Conservation (phyloP, 148 eudicot species). For the Fagopyrum tataricum region DNA sequence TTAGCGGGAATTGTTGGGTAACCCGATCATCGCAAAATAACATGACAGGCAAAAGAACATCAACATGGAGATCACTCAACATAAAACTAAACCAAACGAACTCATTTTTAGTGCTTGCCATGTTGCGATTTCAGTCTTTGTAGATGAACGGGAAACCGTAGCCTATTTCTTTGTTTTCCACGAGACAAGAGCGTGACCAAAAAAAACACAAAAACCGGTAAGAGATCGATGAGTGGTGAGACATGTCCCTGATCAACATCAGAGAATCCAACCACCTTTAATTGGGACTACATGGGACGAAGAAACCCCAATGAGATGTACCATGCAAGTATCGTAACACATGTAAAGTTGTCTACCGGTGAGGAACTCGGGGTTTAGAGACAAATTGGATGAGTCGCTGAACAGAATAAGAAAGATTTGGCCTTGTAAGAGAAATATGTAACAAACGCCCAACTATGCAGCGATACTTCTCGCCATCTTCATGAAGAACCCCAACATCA, state of each 20-base stretch:
- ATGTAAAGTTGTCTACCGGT: background rate
- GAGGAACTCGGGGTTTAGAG: background rate
- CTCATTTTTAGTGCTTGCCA: no score
- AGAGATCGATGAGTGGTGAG: background rate
- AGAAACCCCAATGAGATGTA: background rate
- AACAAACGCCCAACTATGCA: background rate
- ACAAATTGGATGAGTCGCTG: background rate
- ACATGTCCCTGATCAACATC: background rate
- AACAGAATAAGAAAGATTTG: background rate
- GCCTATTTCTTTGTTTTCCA: background rate
- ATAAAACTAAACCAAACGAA: no score
- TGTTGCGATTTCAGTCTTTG: no score
- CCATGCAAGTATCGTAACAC: background rate
- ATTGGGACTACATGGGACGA: background rate
- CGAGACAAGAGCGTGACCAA: background rate
- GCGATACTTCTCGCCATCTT: background rate
- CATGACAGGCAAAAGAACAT: no score
- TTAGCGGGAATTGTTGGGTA: no score
- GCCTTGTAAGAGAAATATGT: background rate
- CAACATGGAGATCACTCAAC: no score
- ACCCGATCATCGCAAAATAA: no score
- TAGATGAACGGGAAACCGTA: no score
- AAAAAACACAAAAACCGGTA: background rate
- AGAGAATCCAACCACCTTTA: background rate
- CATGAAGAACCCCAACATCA: background rate